phyloP scores from a whole-genome alignment of 2,329 filamentous ascomycete species.

The Hypoxylon sp. region DNA sequence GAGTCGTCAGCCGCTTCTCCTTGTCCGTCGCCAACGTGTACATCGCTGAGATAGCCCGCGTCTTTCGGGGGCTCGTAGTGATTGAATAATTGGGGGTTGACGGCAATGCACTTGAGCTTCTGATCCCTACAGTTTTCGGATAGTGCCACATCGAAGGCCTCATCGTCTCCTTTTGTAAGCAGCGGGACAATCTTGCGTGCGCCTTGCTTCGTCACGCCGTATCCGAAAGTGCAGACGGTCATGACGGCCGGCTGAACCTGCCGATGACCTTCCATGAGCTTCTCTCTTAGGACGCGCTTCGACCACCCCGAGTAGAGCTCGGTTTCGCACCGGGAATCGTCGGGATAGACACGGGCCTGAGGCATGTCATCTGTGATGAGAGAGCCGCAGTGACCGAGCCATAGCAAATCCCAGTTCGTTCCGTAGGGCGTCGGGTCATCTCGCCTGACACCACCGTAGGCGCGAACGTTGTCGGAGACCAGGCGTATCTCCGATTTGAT shows the following conservation, averaged over 20 bases:
- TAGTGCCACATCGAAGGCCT: conserved; percentile 55
- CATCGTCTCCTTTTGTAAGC: conserved; percentile 47
- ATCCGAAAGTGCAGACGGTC: conserved; percentile 52
- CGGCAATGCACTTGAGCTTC: conserved; percentile 53
- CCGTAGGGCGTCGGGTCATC: conserved; percentile 49
- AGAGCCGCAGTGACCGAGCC: conserved; percentile 56
- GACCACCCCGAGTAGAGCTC: conserved; percentile 48
- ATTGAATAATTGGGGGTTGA: conserved; percentile 55
- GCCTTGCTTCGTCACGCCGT: conserved; percentile 49
- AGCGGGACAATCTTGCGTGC: conserved; percentile 53
- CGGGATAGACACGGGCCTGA: conserved; percentile 36
- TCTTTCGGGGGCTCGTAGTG: conserved; percentile 52
- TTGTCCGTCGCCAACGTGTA: conserved; percentile 39
- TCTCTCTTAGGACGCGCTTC: conserved; percentile 38
- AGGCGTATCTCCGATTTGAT: conserved; percentile 51
- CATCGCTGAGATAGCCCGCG: conserved; percentile 42
- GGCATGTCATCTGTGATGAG: conserved; percentile 36
- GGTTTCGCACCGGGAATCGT: conserved; percentile 42
- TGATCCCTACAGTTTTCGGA: conserved; percentile 50
- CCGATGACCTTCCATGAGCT: conserved; percentile 44
- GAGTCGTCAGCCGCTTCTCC: conserved; percentile 39
- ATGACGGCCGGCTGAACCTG: conserved; percentile 45
- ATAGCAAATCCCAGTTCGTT: conserved; percentile 54
- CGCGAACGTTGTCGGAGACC: conserved; percentile 52
- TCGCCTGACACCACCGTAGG: conserved; percentile 42